Conservation (phyloP, 495 filamentous ascomycete species). For the Hapsidospora chrysogenum region DNA sequence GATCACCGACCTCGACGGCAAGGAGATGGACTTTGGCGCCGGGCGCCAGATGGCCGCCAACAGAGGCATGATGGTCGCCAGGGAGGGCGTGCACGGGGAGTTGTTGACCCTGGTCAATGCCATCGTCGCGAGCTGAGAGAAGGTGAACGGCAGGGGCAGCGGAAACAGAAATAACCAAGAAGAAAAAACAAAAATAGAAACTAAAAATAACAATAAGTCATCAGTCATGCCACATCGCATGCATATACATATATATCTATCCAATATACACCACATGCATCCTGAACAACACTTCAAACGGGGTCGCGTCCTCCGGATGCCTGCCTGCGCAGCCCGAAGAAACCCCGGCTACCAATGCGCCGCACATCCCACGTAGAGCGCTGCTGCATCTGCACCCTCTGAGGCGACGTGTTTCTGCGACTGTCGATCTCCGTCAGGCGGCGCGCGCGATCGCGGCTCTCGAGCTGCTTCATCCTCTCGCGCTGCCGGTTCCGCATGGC, state of each 20-base stretch:
- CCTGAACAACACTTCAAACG: neutral
- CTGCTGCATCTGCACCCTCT: neutral
- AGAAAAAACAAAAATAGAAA: too few species aligned
- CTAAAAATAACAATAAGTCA: too few species aligned
- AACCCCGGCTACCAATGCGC: too few species aligned
- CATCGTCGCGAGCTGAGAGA: too few species aligned
- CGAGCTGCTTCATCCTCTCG: neutral
- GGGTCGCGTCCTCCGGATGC: too few species aligned
- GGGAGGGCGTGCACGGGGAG: slow-evolving; percentile 9
- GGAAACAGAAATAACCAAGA: too few species aligned
- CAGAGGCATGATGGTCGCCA: slow-evolving; percentile 12
- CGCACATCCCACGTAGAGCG: neutral
- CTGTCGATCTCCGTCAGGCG: neutral
- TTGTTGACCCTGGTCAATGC: slow-evolving; percentile 11
- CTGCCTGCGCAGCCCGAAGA: too few species aligned
- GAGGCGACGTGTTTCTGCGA: neutral
- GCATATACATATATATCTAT: too few species aligned
- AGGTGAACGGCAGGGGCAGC: too few species aligned
- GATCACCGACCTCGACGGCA: slow-evolving; percentile 35
- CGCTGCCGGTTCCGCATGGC: slow-evolving; percentile 6
- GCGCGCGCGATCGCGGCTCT: neutral
- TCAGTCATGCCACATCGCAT: too few species aligned
- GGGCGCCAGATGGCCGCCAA: slow-evolving; percentile 15
- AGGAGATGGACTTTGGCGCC: slow-evolving; percentile 18
- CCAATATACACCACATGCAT: too few species aligned